Percentiles rank a stretch among this genome's conserved stretches.
Evolutionary conservation across 495 filamentous ascomycete species (phyloP).

Genomic region (Lepraria neglecta): DNA sequence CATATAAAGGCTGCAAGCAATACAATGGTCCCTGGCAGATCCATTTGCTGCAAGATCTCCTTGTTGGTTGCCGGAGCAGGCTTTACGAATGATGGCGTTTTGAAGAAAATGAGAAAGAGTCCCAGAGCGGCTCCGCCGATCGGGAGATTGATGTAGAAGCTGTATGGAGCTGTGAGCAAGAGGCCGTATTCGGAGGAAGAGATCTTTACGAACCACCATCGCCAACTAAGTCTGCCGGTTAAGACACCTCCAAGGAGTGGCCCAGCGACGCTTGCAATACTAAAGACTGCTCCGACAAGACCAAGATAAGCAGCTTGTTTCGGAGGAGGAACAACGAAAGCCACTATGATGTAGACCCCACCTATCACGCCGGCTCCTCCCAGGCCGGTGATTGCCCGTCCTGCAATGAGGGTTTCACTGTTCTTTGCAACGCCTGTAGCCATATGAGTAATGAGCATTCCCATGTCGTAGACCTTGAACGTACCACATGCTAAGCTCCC

Average conservation of each 20-base stretch:
- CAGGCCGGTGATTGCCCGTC: conserved; percentile 31
- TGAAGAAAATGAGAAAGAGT: conserved; percentile 28
- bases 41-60: conserved; percentile 35
- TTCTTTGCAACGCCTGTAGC: conserved; percentile 21
- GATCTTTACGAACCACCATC: conserved; percentile 71
- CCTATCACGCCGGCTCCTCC: conserved; percentile 26
- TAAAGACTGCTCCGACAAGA: conserved; percentile 61
- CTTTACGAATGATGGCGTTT: conserved; percentile 19
- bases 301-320: conserved; percentile 62
- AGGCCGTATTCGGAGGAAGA: conserved; percentile 39
- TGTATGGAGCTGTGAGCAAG: conserved; percentile 8
- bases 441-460: not conserved
- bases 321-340: conserved; percentile 46
- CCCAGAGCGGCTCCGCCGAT: conserved; percentile 28
- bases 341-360: not conserved
- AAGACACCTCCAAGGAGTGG: conserved; percentile 57
- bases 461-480: not conserved
- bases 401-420: conserved; percentile 30
- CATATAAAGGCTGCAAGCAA: conserved; percentile 24
- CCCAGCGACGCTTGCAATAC: conserved; percentile 61
- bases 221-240: conserved; percentile 57
- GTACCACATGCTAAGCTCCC: conserved; percentile 45
- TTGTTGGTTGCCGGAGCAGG: conserved; percentile 22
- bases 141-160: conserved; percentile 29
- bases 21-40: conserved; percentile 26